These are phyloP conservation scores for Lentinula edodes DNA, from an alignment of 768 basidiomycete species.

Conservation along the genomic window DNA sequence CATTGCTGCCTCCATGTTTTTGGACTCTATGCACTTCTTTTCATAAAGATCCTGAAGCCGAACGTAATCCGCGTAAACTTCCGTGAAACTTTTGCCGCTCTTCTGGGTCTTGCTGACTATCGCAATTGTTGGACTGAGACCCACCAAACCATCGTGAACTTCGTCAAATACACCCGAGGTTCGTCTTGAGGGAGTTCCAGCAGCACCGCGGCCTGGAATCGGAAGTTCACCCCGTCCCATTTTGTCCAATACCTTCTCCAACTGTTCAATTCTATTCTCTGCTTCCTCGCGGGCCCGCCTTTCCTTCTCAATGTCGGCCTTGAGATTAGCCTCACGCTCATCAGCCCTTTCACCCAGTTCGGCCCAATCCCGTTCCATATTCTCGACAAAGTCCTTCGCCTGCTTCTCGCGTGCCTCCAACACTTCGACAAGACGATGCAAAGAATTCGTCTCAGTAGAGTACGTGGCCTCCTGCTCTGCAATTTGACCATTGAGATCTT, in stretches of 20 bases:
- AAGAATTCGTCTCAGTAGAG: conserved; percentile 65
- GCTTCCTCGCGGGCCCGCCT: conserved; percentile 59
- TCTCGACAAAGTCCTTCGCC: conserved; percentile 75
- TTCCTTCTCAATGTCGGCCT: conserved; percentile 71
- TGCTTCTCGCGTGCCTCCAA: conserved; percentile 88
- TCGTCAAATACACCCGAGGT: conserved; percentile 33
- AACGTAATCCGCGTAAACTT: conserved; percentile 89
- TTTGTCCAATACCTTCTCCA: conserved; percentile 67
- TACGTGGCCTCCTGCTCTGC: conserved; percentile 86
- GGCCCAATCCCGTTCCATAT: conserved; percentile 80
- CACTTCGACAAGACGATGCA: conserved; percentile 72
- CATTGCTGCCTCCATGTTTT: conserved; percentile 78
- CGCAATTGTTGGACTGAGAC: conserved; percentile 82
- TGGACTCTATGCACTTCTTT: conserved; percentile 75
- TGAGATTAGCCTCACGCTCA: conserved; percentile 57
- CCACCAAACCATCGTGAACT: conserved; percentile 52
- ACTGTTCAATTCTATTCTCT: conserved; percentile 65
- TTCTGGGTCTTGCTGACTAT: conserved; percentile 79
- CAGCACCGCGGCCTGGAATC: conserved; percentile 39
- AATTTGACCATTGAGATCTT: conserved; percentile 69
- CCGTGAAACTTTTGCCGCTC: conserved; percentile 86
- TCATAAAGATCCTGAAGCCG: conserved; percentile 78
- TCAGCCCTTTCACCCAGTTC: conserved; percentile 65
- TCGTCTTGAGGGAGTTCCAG: conserved; percentile 43
- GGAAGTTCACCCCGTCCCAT: conserved; percentile 73